Evolutionary conservation across 1,284 basidiomycete genomes (phyloP).

Genomic region (Earliella scabrosa): DNA sequence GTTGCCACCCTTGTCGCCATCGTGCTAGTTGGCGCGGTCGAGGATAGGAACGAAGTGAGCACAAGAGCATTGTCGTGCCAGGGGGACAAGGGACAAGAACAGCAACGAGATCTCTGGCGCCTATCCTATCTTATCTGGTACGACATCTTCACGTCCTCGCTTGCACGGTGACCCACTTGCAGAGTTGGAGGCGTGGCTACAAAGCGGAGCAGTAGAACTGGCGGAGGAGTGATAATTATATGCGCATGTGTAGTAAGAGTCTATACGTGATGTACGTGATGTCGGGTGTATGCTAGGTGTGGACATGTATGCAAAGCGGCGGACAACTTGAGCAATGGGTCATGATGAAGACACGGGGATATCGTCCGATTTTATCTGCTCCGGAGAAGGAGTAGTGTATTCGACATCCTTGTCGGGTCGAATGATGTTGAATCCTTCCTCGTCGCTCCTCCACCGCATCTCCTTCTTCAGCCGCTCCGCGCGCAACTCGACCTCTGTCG

Average conservation of each 20-base stretch:
- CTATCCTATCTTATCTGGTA: no score
- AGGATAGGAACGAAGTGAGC: no score
- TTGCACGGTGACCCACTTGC: slow-evolving; percentile 41
- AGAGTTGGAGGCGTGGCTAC: slow-evolving; percentile 54
- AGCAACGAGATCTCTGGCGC: no score
- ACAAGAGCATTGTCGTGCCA: no score
- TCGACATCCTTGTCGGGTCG: slow-evolving; percentile 62
- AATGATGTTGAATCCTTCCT: slow-evolving; percentile 80
- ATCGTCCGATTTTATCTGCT: neutral
- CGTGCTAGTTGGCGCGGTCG: no score
- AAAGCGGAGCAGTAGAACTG: slow-evolving; percentile 46
- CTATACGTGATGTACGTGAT: slow-evolving; percentile 20
- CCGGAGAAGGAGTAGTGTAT: slow-evolving; percentile 51
- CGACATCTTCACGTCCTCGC: no score
- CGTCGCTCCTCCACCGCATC: slow-evolving; percentile 78
- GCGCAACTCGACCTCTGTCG: slow-evolving; percentile 85
- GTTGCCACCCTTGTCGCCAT: no score
- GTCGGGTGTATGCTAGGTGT: slow-evolving; percentile 4
- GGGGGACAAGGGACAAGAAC: no score
- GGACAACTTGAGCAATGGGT: neutral
- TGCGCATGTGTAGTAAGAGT: slow-evolving; percentile 4
- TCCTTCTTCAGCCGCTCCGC: slow-evolving; percentile 89
- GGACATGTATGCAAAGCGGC: slow-evolving; percentile 3
- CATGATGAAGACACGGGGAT: slow-evolving; percentile 4
- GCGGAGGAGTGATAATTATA: slow-evolving; percentile 27